Base-by-base conservation (phyloP, 2,329 filamentous ascomycete genomes). In the Fusarium veterinarium region DNA sequence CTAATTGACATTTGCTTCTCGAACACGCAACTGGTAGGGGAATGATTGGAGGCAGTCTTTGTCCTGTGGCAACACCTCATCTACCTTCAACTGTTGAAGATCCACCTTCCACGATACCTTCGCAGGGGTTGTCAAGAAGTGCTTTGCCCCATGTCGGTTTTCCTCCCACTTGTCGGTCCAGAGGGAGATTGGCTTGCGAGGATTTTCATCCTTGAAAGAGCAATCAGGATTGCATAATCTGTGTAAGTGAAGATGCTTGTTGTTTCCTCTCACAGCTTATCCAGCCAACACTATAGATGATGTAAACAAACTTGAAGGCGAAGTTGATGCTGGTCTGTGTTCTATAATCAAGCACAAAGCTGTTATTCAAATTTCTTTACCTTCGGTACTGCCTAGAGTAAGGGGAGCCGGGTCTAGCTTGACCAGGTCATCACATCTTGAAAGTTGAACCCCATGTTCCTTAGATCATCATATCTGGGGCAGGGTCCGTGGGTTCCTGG, bases 401-500 rank as follows among this genome's bases (percentile, higher is more conserved):
- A 63, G 52, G 59, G 64, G 35, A 53, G 44, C 42, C 35, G 41
- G 63, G 51, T 62, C 56, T 66, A 60, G 46, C 60, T 64, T 60
- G 60, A 40, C 62, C 70, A 53, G 46, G 60, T 61, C 51, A 51
- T 72, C 49, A 71, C 53, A 58, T 62, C 51, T 66, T 51, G 48
- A 51, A 51, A 20, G 40, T 67, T 61, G 51, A 59, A 69, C 44
- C 55, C 56, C 46, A 62, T 48, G 48, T 42, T 58, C 56, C 51
- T 51, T 62, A 60, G 48, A 67, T 60, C 52, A 64, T 69, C 48
- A 58, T 62, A 66, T 69, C 72, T 60, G 72, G 71, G 66, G 67
- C 71, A 69, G 55, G 73, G 66, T 71, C 68, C 67, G 73, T 76
- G 67, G 67, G 70, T 75, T 72, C 63, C 74, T 71, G 58, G 72